Percentiles rank a stretch among this genome's conserved stretches.
Evolutionary conservation across 2,329 filamentous ascomycete genomes (phyloP).

Genomic region (Arthrocladium fulminans): DNA sequence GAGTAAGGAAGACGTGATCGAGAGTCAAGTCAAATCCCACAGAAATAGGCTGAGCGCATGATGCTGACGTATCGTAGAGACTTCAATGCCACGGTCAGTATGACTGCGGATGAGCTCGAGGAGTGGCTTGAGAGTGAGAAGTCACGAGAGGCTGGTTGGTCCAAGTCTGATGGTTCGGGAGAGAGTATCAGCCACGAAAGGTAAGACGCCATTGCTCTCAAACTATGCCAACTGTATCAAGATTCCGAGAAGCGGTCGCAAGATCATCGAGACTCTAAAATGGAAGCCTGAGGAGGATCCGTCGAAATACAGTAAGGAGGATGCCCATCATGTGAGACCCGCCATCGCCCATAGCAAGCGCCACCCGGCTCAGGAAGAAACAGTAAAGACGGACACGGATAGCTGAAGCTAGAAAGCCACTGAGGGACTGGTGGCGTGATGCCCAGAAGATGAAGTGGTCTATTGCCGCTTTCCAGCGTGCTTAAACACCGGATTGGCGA

Average conservation of each 20-base stretch:
- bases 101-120: conserved; percentile 52
- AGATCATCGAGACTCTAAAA: conserved; percentile 55
- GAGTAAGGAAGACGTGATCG: conserved; percentile 44
- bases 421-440: conserved; percentile 55
- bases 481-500: neutral
- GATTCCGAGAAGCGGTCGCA: conserved; percentile 43
- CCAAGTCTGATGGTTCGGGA: conserved; percentile 47
- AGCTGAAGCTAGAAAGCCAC: conserved; percentile 48
- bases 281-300: conserved; percentile 52
- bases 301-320: conserved; percentile 48
- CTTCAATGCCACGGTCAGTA: conserved; percentile 60
- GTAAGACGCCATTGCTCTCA: conserved; percentile 25
- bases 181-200: conserved; percentile 57
- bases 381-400: conserved; percentile 48
- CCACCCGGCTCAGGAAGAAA: conserved; percentile 56
- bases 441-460: conserved; percentile 34
- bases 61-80: conserved; percentile 34
- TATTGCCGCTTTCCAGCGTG: neutral
- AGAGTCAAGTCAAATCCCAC: conserved; percentile 30
- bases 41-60: conserved; percentile 28
- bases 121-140: conserved; percentile 53
- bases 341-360: conserved; percentile 59
- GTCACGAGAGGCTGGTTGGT: conserved; percentile 52
- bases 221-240: neutral
- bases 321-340: conserved; percentile 53